Conservation (phyloP, 1,284 basidiomycete species). For the Golubevia sp. region DNA sequence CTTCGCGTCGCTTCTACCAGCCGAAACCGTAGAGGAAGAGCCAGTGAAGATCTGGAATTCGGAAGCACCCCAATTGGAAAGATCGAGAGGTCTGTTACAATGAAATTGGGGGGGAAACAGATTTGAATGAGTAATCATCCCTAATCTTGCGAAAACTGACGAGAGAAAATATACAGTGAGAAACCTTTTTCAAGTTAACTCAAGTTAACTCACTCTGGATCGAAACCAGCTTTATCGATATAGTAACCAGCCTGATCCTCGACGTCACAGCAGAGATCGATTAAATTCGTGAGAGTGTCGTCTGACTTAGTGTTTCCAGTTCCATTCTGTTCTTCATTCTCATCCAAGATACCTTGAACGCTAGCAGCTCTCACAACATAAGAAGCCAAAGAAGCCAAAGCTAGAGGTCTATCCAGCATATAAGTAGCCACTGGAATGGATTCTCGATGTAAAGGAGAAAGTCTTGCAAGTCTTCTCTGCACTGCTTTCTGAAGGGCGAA, state of each 20-base stretch:
- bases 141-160: too few relatives aligned
- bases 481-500: constrained; percentile 22
- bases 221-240: constrained; percentile 37
- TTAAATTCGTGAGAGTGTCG: constrained; percentile 11
- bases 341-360: not conserved
- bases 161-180: too few relatives aligned
- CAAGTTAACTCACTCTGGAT: constrained; percentile 19
- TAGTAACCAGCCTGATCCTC: constrained; percentile 35
- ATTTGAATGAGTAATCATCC: not conserved
- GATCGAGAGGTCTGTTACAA: not conserved
- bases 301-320: not conserved
- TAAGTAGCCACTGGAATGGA: constrained; percentile 28
- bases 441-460: constrained; percentile 34
- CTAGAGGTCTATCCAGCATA: constrained; percentile 34
- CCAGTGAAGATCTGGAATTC: not conserved
- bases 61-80: not conserved
- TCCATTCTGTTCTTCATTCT: not conserved
- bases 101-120: not conserved
- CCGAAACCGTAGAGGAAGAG: not conserved
- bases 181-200: too few relatives aligned
- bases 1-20: not conserved
- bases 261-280: constrained; percentile 32
- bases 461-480: constrained; percentile 6
- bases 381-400: constrained; percentile 32
- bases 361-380: constrained; percentile 27